Evolutionary conservation across 371 early-diverging fungal species (phyloP), one percentile per base, ranked within the genome.

Genomic region (Zychaea mexicana): DNA sequence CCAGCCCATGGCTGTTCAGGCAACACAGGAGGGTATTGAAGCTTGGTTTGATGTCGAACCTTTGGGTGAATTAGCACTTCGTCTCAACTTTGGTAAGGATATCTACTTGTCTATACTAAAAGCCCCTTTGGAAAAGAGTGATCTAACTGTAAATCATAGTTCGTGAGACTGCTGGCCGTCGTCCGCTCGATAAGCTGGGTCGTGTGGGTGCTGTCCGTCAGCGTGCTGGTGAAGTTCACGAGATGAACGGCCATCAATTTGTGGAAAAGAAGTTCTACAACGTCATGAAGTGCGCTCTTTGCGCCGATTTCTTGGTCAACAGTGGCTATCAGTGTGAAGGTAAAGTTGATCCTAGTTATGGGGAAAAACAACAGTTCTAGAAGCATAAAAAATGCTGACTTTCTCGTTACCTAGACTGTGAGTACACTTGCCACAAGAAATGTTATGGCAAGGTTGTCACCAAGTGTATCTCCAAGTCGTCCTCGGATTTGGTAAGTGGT

Each of bases 271-370:
- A 90, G 58, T 94, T 93, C 64, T 97, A 96, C 74, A 92, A 93
- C 62, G 92, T 96, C 69, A 92, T 97, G 92, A 93, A 92, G 67
- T 98, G 99, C 77, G 95, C 98, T 9, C 77, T 94, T 2, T 98
- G 99, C 76, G 82, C 85, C 31, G 97, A 97, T 71, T 94, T 96
- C 64, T 83, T 97, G 60, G 91, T 95, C 39, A 92, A 90, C 63
- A 85, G 88, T 27, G 96, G 96, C 4, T 92, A 89, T 74, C 95
- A 96, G 68, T 98, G 98, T 77, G 93, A 97, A 84, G 85, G 92
- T 92, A 79, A 52, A 60, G n/a, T n/a, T n/a, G n/a, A n/a, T n/a
- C n/a, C n/a, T n/a, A n/a, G n/a, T n/a, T n/a, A n/a, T n/a, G n/a
- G n/a, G n/a, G n/a, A n/a, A n/a, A n/a, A n/a, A n/a, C n/a, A n/a